These are phyloP conservation scores for Hanseniaspora nectarophila DNA, from an alignment of 805 yeast genomes.

Conservation along the genomic window DNA sequence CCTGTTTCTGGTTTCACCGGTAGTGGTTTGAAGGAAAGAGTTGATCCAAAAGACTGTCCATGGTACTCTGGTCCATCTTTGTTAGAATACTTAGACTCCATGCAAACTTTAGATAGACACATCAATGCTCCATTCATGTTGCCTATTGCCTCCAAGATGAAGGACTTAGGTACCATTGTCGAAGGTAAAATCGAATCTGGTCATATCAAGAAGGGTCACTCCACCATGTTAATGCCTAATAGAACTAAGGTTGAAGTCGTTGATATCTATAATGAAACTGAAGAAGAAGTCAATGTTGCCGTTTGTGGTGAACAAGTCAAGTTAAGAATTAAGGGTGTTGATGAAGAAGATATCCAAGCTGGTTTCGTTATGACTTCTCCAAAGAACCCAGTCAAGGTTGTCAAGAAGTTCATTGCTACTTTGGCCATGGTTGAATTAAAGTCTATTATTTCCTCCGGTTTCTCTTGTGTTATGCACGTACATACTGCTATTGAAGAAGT, in stretches of 20 bases:
- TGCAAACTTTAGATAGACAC: constrained; percentile 74
- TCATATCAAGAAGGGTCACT: constrained; percentile 66
- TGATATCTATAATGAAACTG: constrained; percentile 87
- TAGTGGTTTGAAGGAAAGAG: constrained; percentile 85
- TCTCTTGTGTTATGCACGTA: constrained; percentile 95
- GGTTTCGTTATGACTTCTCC: constrained; percentile 87
- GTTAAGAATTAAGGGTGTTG: constrained; percentile 84
- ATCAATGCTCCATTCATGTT: constrained; percentile 94
- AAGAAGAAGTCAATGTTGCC: constrained; percentile 81
- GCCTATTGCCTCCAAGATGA: constrained; percentile 88
- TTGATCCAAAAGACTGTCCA: constrained; percentile 58
- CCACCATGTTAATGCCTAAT: constrained; percentile 85
- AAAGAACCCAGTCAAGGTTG: constrained; percentile 80
- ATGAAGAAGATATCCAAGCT: constrained; percentile 86
- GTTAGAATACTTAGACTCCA: constrained; percentile 73
- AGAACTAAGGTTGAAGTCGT: constrained; percentile 70
- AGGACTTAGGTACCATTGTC: constrained; percentile 91
- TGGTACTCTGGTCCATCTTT: constrained; percentile 93
- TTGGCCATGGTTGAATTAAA: constrained; percentile 93
- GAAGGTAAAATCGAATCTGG: constrained; percentile 99
- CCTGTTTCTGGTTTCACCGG: constrained; percentile 98
- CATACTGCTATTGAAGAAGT: constrained; percentile 98
- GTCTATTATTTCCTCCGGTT: constrained; percentile 88
- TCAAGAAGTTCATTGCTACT: constrained; percentile 86
- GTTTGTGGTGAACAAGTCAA: constrained; percentile 95